Conservation (phyloP, 2,329 filamentous ascomycete species). For the Emmonsiellopsis sp. region DNA sequence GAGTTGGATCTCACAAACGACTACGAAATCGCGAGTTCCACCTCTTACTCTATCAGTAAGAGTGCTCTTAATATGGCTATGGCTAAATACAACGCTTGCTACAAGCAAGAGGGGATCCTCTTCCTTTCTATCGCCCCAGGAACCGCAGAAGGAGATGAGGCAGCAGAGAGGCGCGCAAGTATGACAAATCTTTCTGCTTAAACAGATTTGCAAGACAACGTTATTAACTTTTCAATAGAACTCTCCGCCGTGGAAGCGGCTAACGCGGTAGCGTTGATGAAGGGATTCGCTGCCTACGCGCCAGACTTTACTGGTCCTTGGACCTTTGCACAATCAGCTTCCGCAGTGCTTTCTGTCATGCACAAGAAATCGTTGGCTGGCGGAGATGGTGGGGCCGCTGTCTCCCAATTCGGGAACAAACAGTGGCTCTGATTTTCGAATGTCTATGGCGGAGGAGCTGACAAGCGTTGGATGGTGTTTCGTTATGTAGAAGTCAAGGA, state of each 20-base stretch:
- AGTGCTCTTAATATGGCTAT: slow-evolving; percentile 44
- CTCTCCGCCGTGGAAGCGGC: slow-evolving; percentile 14
- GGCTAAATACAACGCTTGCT: slow-evolving; percentile 45
- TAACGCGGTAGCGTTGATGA: slow-evolving; percentile 15
- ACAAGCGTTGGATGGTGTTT: no score
- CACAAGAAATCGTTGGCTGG: slow-evolving; percentile 35
- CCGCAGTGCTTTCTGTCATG: slow-evolving; percentile 19
- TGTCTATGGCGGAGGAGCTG: no score
- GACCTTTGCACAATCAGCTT: slow-evolving; percentile 29
- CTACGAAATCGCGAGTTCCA: slow-evolving; percentile 22
- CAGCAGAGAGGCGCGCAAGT: slow-evolving; percentile 11
- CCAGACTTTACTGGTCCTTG: slow-evolving; percentile 31
- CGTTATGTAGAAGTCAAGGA: no score
- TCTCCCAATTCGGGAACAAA: slow-evolving; percentile 47
- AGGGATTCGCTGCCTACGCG: slow-evolving; percentile 27
- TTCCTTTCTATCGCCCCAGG: slow-evolving; percentile 46
- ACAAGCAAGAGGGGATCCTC: slow-evolving; percentile 41
- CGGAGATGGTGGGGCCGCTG: slow-evolving; percentile 41
- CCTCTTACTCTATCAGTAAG: slow-evolving; percentile 42
- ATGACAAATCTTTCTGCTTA: slow-evolving; percentile 1
- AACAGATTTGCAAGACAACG: background rate
- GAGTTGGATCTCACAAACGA: slow-evolving; percentile 38
- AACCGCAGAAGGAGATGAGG: slow-evolving; percentile 36
- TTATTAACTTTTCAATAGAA: slow-evolving; percentile 3
- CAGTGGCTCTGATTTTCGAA: slow-evolving; percentile 37